These are phyloP conservation scores for Hapsidospora chrysogenum DNA, from an alignment of 495 filamentous ascomycete genomes.

Conservation along the genomic window DNA sequence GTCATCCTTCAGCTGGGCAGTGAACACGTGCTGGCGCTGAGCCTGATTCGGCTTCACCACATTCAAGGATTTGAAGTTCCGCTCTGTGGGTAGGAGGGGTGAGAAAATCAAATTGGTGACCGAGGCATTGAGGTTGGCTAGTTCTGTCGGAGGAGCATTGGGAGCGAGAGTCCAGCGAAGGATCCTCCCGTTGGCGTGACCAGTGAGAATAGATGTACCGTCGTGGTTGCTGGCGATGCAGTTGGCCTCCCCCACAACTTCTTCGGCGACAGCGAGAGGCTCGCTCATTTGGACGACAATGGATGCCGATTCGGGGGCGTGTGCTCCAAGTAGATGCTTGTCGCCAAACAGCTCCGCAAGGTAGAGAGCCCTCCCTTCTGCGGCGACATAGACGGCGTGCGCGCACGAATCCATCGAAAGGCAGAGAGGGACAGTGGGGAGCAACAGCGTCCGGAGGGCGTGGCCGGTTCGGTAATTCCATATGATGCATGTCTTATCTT, in stretches of 20 bases:
- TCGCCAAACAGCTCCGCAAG: constrained; percentile 57
- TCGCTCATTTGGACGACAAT: constrained; percentile 37
- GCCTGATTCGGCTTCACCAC: constrained; percentile 60
- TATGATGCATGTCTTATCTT: constrained; percentile 65
- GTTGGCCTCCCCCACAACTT: constrained; percentile 42
- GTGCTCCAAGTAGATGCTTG: constrained; percentile 37
- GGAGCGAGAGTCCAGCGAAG: constrained; percentile 39
- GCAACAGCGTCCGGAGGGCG: constrained; percentile 60
- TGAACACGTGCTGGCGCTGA: constrained; percentile 50
- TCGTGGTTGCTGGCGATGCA: constrained; percentile 62
- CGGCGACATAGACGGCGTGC: constrained; percentile 64
- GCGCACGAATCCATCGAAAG: constrained; percentile 69
- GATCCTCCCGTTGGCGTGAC: constrained; percentile 69
- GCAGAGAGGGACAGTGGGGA: constrained; percentile 53
- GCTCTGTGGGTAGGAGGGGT: constrained; percentile 42
- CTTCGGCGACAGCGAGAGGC: constrained; percentile 43
- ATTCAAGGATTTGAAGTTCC: constrained; percentile 33
- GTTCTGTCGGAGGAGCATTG: constrained; percentile 42
- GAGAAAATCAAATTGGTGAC: constrained; percentile 65
- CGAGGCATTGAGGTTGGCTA: constrained; percentile 55
- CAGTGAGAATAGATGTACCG: constrained; percentile 61
- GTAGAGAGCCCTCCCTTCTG: constrained; percentile 71
- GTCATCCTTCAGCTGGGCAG: constrained; percentile 38
- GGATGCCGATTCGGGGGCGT: constrained; percentile 31
- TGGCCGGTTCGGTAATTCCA: constrained; percentile 79